Evolutionary conservation across 805 yeast species (phyloP).

Genomic region (Starmerella bacillaris): DNA sequence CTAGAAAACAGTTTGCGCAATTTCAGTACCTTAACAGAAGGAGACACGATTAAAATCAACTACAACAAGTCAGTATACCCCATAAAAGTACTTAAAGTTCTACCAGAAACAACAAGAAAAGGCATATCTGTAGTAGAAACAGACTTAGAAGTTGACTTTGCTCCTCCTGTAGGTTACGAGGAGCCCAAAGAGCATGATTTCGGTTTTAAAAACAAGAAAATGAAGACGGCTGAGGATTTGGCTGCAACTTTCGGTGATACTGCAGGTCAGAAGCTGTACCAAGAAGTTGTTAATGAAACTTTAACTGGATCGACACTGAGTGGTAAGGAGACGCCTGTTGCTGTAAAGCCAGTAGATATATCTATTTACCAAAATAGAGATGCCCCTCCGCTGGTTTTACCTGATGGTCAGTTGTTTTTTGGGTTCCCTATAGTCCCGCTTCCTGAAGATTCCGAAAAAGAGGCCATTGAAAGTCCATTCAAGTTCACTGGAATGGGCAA

Average conservation of each 20-base stretch:
- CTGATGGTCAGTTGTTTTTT: conserved; percentile 76
- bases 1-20: conserved; percentile 79
- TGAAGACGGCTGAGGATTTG: conserved; percentile 3
- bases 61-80: conserved; percentile 66
- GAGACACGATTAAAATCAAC: conserved; percentile 66
- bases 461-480: no score
- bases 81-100: conserved; percentile 70
- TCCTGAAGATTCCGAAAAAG: conserved; percentile 25
- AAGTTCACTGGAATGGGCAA: no score
- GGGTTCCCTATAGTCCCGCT: conserved; percentile 61
- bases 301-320: conserved; percentile 11
- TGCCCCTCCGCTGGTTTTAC: conserved; percentile 55
- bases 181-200: conserved; percentile 43
- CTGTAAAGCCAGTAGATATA: conserved; percentile 11
- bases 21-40: conserved; percentile 70
- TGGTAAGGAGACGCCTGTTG: conserved; percentile 13
- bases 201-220: conserved; percentile 7
- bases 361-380: conserved; percentile 14
- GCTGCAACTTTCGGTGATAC: conserved; percentile 1
- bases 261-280: conserved; percentile 6
- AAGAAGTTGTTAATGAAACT: conserved; percentile 1
- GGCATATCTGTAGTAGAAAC: conserved; percentile 94
- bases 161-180: conserved; percentile 96
- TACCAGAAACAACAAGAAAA: conserved; percentile 46
- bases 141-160: conserved; percentile 91